Evolutionary conservation across 2,329 filamentous ascomycete genomes (phyloP), one percentile per base, ranked within the genome.

Genomic region (Talaromyces sp.): DNA sequence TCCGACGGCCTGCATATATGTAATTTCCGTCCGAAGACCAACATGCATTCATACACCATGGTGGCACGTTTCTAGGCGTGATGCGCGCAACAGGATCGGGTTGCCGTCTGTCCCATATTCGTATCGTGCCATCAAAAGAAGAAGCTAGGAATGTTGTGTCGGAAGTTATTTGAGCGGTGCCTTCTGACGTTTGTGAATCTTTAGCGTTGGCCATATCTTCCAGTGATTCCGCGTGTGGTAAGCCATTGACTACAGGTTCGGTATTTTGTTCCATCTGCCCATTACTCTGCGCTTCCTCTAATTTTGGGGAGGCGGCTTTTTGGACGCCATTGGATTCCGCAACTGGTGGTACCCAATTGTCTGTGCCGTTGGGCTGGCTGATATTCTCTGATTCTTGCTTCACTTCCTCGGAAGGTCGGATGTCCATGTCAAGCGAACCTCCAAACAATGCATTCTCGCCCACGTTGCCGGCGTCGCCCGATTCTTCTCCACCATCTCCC

Each of bases 41-140:
- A 80, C 93, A 97, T 0, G 93, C 92, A 69, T 92, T 93, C 88
- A 97, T 97, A 77, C 94, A 98, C 94, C 94, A 99, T 0, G 94
- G 95, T 1, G 95, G 94, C 0, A 92, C 91, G 11, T 87, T 86
- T 11, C 88, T 83, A 19, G 90, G 91, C 1, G 84, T 83, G 64
- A 98, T 94, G 33, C 89, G 87, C 2, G 95, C 93, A 1, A 97
- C 84, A 0, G 94, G 90, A 41, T 89, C 85, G 1, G 86, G 85
- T 68, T 90, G 86, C 22, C 95, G 88, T 62, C 80, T 73, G 68
- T 83, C 81, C 81, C 81, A 83, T 45, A 83, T 70, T 14, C 80
- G 76, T 62, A 83, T 82, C 1, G 78, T 77, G 14, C 81, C 81
- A 65, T 83, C 81, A 16, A 82, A 79, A 0, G 79, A 83, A 37